Percentiles rank a stretch among this genome's conserved stretches.
These are phyloP conservation scores for Fusarium burgessii DNA, from an alignment of 2,329 filamentous ascomycete genomes.

Conservation along the genomic window DNA sequence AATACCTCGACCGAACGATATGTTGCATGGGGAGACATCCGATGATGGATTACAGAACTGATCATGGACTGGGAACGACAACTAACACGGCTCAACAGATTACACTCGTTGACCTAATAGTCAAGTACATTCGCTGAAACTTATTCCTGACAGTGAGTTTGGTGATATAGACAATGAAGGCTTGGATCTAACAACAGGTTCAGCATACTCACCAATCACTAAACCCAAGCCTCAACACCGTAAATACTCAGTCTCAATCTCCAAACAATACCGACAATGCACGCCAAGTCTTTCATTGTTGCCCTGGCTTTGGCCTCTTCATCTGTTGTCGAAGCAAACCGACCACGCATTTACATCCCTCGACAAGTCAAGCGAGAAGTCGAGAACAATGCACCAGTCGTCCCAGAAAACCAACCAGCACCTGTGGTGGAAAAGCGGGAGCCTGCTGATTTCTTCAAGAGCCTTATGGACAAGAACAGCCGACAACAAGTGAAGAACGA, in stretches of 20 bases:
- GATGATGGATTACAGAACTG: not conserved
- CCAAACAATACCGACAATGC: slow-evolving; percentile 55
- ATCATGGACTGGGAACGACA: not conserved
- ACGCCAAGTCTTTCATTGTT: slow-evolving; percentile 59
- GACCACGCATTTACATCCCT: slow-evolving; percentile 69
- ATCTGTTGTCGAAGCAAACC: slow-evolving; percentile 58
- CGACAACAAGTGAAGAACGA: slow-evolving; percentile 4
- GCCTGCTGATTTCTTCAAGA: slow-evolving; percentile 42
- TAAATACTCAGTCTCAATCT: slow-evolving; percentile 44
- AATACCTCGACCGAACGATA: not conserved
- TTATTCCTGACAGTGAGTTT: slow-evolving; percentile 60
- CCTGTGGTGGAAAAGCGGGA: slow-evolving; percentile 33
- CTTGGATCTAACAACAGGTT: slow-evolving; percentile 12
- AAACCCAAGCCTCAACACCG: slow-evolving; percentile 35
- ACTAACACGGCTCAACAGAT: slow-evolving; percentile 40
- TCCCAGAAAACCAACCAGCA: slow-evolving; percentile 41
- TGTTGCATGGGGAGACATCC: not conserved
- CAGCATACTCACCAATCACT: slow-evolving; percentile 38
- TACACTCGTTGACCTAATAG: slow-evolving; percentile 65
- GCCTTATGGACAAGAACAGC: slow-evolving; percentile 31
- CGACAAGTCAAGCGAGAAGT: slow-evolving; percentile 66
- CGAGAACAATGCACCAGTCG: slow-evolving; percentile 56
- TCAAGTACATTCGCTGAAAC: slow-evolving; percentile 71
- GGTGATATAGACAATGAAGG: not conserved
- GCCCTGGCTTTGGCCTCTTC: slow-evolving; percentile 62